Evolutionary conservation across 164 flowering plant species (phyloP).

Genomic region (Sedum album): DNA sequence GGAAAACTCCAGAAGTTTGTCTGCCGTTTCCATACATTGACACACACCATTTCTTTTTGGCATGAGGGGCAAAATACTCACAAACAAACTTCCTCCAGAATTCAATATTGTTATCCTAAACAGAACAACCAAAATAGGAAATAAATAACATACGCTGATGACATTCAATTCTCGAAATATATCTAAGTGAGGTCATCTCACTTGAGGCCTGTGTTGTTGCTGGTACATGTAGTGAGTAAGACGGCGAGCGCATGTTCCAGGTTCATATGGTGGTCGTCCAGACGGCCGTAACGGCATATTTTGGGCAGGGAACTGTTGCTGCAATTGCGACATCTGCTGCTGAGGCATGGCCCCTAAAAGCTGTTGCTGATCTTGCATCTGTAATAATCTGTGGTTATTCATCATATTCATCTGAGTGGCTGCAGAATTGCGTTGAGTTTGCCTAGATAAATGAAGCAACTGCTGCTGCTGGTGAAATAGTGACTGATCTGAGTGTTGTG

Average conservation of each 20-base stretch:
- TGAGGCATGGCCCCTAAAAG: constrained; percentile 64
- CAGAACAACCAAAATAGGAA: neutral
- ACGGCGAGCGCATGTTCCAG: constrained; percentile 88
- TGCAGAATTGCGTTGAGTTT: neutral
- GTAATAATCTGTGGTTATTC: neutral
- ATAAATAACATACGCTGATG: neutral
- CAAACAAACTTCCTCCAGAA: constrained; percentile 13
- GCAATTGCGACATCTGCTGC: constrained; percentile 53
- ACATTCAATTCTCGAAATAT: constrained; percentile 1
- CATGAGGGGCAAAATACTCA: constrained; percentile 13
- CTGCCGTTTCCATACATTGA: constrained; percentile 12
- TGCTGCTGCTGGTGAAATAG: constrained; percentile 36
- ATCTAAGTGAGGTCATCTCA: constrained; percentile 22
- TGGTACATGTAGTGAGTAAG: constrained; percentile 87
- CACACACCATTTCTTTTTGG: constrained; percentile 14
- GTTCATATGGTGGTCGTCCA: constrained; percentile 55
- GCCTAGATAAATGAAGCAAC: constrained; percentile 23
- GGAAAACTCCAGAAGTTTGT: constrained; percentile 12
- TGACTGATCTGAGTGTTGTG: constrained; percentile 49
- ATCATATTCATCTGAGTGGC: neutral
- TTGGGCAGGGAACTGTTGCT: constrained; percentile 8
- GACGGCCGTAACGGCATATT: constrained; percentile 58
- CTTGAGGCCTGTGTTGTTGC: constrained; percentile 92
- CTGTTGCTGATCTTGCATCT: constrained; percentile 49
- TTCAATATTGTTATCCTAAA: constrained; percentile 14